These are phyloP conservation scores for Pseudogymnoascus sp. DNA, from an alignment of 2,329 filamentous ascomycete genomes.

Conservation along the genomic window DNA sequence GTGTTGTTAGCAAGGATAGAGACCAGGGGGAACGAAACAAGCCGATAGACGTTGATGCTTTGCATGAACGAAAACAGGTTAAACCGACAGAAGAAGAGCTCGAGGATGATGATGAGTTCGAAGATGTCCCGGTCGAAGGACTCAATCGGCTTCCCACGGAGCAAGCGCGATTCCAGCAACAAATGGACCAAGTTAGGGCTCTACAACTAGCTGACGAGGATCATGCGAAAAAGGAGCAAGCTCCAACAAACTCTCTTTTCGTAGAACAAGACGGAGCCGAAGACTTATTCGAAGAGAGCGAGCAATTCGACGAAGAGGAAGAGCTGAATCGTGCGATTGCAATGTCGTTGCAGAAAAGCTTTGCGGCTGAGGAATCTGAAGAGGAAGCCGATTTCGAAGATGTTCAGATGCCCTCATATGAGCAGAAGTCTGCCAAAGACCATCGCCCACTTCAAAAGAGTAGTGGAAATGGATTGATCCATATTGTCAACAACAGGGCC, in stretches of 20 bases:
- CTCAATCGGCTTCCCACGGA: conserved; percentile 27
- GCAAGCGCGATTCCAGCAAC: neutral
- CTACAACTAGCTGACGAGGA: conserved; percentile 10
- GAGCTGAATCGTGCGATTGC: conserved; percentile 77
- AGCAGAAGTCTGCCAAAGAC: conserved; percentile 43
- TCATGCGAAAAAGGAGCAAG: neutral
- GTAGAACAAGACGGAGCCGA: conserved; percentile 15
- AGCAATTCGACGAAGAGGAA: conserved; percentile 62
- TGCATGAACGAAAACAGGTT: conserved; percentile 39
- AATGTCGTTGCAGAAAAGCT: conserved; percentile 66
- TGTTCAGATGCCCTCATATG: conserved; percentile 44
- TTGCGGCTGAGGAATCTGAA: conserved; percentile 31
- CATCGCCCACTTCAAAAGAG: conserved; percentile 43
- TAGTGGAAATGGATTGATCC: conserved; percentile 56
- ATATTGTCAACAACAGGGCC: conserved; percentile 65
- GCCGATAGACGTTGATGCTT: conserved; percentile 82
- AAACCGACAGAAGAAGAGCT: conserved; percentile 49
- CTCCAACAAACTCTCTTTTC: conserved; percentile 22
- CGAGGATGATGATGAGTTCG: conserved; percentile 52
- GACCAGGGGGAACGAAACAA: conserved; percentile 71
- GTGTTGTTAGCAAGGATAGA: conserved; percentile 81
- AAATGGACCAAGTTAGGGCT: neutral
- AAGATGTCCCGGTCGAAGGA: conserved; percentile 30
- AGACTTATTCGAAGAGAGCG: conserved; percentile 18
- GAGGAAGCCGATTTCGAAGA: conserved; percentile 41